Evolutionary conservation across 768 basidiomycete genomes (phyloP), one percentile per base, ranked within the genome.

Genomic region (Calvatia gigantea): DNA sequence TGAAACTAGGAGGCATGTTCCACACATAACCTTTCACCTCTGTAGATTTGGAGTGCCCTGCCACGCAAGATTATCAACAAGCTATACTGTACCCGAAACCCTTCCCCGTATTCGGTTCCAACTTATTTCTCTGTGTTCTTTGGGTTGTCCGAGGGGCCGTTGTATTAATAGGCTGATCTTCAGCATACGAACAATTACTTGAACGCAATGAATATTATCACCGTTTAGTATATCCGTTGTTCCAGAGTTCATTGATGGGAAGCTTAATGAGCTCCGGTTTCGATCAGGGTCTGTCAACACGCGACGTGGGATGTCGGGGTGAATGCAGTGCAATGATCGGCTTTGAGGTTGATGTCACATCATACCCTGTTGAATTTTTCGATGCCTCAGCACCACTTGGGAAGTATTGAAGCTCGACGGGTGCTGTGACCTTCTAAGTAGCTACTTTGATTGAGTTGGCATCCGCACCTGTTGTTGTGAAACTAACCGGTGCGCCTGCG

Each of bases 321-420:
- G 39, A 11, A 32, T 43, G 51, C 41, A 32, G 51, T 43, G 51
- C 31, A 29, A 27, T 54, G 45, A 54, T 39, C 44, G 54, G 54
- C n/a, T 38, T 54, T 51, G n/a, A 12, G 25, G 28, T 37, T 47
- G 54, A 47, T 42, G 51, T 4, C 28, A 21, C 27, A 3, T 15
- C 14, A 17, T 35, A 32, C 27, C n/a, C 29, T 6, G 39, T n/a
- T n/a, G n/a, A n/a, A n/a, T n/a, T n/a, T n/a, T n/a, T n/a, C n/a
- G n/a, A n/a, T n/a, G n/a, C n/a, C n/a, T n/a, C n/a, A n/a, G n/a
- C n/a, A n/a, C n/a, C n/a, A n/a, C n/a, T n/a, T n/a, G n/a, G n/a
- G n/a, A n/a, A n/a, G n/a, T n/a, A n/a, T n/a, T n/a, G n/a, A n/a
- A n/a, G n/a, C n/a, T n/a, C n/a, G n/a, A n/a, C n/a, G n/a, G n/a